Conservation (phyloP, 108 stramenopile genomes). For the Schizochytrium sp. region DNA sequence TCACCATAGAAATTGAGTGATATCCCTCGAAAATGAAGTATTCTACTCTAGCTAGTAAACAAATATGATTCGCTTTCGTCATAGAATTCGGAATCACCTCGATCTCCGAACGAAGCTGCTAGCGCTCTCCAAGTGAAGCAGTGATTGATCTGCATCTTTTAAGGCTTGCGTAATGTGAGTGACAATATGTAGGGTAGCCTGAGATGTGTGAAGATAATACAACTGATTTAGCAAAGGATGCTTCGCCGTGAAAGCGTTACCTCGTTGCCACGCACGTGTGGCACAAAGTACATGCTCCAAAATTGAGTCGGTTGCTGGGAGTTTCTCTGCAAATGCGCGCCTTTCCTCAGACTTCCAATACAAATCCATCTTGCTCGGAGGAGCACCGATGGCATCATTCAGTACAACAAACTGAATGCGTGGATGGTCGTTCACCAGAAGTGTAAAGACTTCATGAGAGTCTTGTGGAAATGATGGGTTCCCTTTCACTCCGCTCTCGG, state of each 20-base stretch:
- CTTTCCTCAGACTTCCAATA: neutral
- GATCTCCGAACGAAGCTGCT: neutral
- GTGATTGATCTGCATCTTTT: neutral
- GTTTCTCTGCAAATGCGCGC: neutral
- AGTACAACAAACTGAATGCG: slow-evolving; percentile 2
- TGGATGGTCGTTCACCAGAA: slow-evolving; percentile 29
- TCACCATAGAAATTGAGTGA: no score
- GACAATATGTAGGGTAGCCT: slow-evolving; percentile 1
- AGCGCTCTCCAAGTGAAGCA: slow-evolving; percentile 31
- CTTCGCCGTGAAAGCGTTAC: neutral
- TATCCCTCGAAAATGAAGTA: no score
- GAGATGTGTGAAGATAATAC: neutral
- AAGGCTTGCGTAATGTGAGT: slow-evolving; percentile 23
- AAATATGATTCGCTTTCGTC: no score
- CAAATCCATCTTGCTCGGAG: neutral
- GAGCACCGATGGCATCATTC: neutral
- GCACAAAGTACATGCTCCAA: neutral
- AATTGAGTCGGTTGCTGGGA: neutral
- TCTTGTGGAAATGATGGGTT: no score
- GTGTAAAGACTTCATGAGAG: neutral
- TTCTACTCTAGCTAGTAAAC: no score
- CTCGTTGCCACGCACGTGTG: slow-evolving; percentile 11
- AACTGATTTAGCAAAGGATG: slow-evolving; percentile 24
- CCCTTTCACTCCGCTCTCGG: neutral
- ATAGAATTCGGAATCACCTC: neutral